Conservation (phyloP, 2,329 filamentous ascomycete genomes). For the Colletotrichum coccodes region DNA sequence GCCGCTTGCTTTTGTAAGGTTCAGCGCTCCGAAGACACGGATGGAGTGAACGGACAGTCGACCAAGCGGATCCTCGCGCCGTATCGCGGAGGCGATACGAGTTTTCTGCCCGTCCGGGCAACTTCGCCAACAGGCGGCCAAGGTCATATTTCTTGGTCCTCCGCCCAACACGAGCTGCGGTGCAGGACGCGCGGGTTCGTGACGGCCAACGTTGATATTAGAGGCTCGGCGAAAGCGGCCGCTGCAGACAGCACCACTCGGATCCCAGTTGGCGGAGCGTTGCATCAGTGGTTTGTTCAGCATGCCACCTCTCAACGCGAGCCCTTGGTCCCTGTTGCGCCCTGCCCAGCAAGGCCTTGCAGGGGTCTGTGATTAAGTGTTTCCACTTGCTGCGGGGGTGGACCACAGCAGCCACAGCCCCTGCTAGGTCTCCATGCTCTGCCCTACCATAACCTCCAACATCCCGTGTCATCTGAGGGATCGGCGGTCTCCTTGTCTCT, state of each 20-base stretch:
- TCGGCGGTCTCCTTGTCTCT: neutral
- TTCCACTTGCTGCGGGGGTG: neutral
- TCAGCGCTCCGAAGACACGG: too few relatives aligned
- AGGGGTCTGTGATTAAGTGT: neutral
- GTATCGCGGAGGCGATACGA: conserved; percentile 2
- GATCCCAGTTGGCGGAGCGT: neutral
- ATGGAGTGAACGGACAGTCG: neutral
- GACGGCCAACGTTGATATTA: neutral
- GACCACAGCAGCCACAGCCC: neutral
- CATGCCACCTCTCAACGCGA: neutral
- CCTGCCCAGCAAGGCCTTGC: neutral
- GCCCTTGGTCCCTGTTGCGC: neutral
- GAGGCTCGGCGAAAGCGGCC: neutral
- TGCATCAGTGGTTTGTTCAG: neutral
- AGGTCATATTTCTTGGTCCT: neutral
- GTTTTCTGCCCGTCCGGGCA: neutral
- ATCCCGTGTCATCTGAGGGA: neutral
- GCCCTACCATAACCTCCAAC: neutral
- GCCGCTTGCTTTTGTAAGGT: too few relatives aligned
- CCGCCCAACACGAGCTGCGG: conserved; percentile 16
- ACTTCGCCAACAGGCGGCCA: neutral
- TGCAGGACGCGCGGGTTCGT: neutral
- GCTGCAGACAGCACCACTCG: conserved; percentile 7
- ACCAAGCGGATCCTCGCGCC: neutral
- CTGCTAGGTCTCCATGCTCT: neutral